Evolutionary conservation across 306 rosid species (phyloP), one percentile per base, ranked within the genome.

Genomic region (Sicyos baderoa): DNA sequence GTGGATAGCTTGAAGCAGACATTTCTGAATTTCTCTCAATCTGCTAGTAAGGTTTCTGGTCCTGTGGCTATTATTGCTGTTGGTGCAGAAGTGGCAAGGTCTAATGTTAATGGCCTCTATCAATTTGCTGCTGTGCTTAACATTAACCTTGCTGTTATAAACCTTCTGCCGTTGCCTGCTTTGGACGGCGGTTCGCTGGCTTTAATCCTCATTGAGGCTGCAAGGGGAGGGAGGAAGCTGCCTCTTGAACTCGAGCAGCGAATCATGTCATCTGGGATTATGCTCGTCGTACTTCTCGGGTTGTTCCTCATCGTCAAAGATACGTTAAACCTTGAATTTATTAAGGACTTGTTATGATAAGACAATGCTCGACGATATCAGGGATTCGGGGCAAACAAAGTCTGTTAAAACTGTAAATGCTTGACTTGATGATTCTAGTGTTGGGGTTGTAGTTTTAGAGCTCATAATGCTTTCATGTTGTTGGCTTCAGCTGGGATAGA

Each of bases 41-140:
- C 97, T 23, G 97, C 96, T 21, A 67, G 97, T 78, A 91, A 91
- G 82, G 97, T 91, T 79, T 79, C 97, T 4, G 97, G 97, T 55
- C 97, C 97, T 18, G 97, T 91, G 47, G 97, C 96, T 4, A 91
- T 91, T 76, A 91, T 91, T 47, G 96, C 96, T 35, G 94, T 88
- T 42, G 97, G 97, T 55, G 97, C 97, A 9, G 97, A 91, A 80
- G 96, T 91, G 45, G 97, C 97, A 1, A 78, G 91, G 77, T 91
- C 97, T 0, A 88, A 91, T 68, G 74, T 80, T 1, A 96, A 88
- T 76, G 97, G 96, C 42, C 87, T 91, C 25, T 91, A 84, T 75
- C 97, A 91, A 64, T 91, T 91, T 74, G 97, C 96, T 3, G 97
- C 97, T 17, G 76, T 86, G 71, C 89, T 91, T 57, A 91, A 91